Percentiles rank a stretch among this genome's conserved stretches.
phyloP scores from a whole-genome alignment of 1,284 basidiomycete genomes.

The Coniferiporia sulphurascens region DNA sequence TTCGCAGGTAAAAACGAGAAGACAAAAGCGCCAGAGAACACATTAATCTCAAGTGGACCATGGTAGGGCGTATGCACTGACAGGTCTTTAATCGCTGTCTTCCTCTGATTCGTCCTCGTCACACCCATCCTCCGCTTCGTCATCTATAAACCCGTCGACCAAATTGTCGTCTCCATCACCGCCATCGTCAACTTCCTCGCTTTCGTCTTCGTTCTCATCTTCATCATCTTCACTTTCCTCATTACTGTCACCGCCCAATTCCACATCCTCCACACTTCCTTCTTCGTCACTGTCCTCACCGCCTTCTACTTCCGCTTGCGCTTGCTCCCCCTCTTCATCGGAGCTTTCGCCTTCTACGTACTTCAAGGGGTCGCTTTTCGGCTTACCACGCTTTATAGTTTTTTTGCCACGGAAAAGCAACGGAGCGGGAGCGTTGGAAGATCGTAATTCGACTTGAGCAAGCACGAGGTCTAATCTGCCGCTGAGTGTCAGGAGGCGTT shows the following conservation, averaged over 20 bases:
- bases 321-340: conserved; percentile 43
- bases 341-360: conserved; percentile 49
- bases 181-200: conserved; percentile 46
- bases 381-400: conserved; percentile 26
- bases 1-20: neutral
- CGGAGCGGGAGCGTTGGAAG: conserved; percentile 55
- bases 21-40: neutral
- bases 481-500: conserved; percentile 80
- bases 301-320: conserved; percentile 61
- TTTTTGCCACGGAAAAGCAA: conserved; percentile 40
- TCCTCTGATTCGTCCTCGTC: conserved; percentile 57
- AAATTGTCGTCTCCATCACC: conserved; percentile 38
- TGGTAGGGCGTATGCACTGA: neutral
- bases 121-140: conserved; percentile 67
- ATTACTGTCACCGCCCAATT: conserved; percentile 54
- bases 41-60: neutral
- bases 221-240: conserved; percentile 48
- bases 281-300: conserved; percentile 45
- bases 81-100: conserved; percentile 39
- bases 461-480: conserved; percentile 92
- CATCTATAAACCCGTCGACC: conserved; percentile 64
- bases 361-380: conserved; percentile 39
- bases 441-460: conserved; percentile 86
- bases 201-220: conserved; percentile 39
- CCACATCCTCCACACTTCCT: conserved; percentile 65